Evolutionary conservation across 164 flowering plant genomes (phyloP).

Genomic region (Vitis rupestris): DNA sequence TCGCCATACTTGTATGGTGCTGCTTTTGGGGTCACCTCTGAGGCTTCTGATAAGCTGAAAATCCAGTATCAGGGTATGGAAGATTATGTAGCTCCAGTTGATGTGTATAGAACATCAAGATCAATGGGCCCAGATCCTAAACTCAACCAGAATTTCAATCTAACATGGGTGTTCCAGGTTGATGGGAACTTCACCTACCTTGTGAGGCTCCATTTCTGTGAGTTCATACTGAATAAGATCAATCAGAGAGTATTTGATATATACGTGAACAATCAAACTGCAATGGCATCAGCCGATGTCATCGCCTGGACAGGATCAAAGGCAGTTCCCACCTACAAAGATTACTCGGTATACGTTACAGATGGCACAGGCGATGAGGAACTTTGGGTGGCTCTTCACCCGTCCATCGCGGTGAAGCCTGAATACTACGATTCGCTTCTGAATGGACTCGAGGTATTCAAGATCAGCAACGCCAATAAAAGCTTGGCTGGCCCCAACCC

Average conservation of each 20-base stretch:
- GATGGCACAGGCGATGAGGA: conserved; percentile 24
- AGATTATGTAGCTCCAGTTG: conserved; percentile 29
- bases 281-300: conserved; percentile 23
- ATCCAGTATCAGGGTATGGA: conserved; percentile 26
- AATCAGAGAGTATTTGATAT: conserved; percentile 39
- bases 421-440: conserved; percentile 54
- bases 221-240: conserved; percentile 23
- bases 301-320: conserved; percentile 22
- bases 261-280: conserved; percentile 35
- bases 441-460: conserved; percentile 82
- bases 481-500: conserved; percentile 84
- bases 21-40: conserved; percentile 19
- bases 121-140: conserved; percentile 28
- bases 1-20: conserved; percentile 38
- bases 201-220: conserved; percentile 76
- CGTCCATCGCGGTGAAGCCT: conserved; percentile 33
- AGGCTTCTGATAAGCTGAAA: conserved; percentile 9
- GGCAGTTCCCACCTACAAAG: conserved; percentile 30
- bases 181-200: conserved; percentile 66
- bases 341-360: conserved; percentile 18
- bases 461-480: conserved; percentile 38
- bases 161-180: conserved; percentile 73
- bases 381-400: conserved; percentile 50
- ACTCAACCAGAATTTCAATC: conserved; percentile 47
- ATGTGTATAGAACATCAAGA: conserved; percentile 38